phyloP scores from a whole-genome alignment of 306 rosid species.

The Quercus gilva region DNA sequence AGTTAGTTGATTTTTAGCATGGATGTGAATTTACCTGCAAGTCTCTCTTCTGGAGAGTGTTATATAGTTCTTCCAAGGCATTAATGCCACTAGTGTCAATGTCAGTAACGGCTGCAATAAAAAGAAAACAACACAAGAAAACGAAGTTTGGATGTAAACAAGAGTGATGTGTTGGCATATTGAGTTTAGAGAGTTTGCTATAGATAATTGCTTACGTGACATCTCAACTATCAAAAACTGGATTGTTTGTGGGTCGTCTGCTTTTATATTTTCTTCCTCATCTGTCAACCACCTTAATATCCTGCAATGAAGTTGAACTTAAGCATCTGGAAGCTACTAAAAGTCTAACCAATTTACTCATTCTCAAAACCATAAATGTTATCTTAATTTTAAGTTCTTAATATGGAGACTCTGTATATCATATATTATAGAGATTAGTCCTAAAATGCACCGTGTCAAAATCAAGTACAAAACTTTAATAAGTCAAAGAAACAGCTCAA shows the following conservation, averaged over 20 bases:
- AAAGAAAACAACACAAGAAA: constrained; percentile 1
- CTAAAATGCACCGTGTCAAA: neutral
- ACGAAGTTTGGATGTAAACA: neutral
- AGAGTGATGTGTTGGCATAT: constrained; percentile 8
- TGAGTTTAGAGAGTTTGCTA: neutral
- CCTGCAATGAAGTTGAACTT: constrained; percentile 45
- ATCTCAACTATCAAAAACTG: constrained; percentile 83
- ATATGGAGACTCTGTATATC: neutral
- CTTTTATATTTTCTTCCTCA: constrained; percentile 65
- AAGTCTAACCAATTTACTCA: neutral
- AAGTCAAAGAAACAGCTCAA: neutral
- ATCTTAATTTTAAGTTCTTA: neutral
- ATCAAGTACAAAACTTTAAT: neutral
- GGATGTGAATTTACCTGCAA: constrained; percentile 49
- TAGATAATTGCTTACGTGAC: constrained; percentile 64
- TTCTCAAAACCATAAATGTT: neutral
- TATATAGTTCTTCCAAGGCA: constrained; percentile 81
- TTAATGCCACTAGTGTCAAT: constrained; percentile 95
- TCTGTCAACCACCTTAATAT: constrained; percentile 79
- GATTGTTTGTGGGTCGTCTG: constrained; percentile 47
- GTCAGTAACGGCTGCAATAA: constrained; percentile 76
- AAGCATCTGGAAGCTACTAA: neutral
- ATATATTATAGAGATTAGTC: neutral
- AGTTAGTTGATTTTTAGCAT: neutral
- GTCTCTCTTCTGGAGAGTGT: constrained; percentile 69